Evolutionary conservation across 2,329 filamentous ascomycete species (phyloP).

Genomic region (Phoma sp.): DNA sequence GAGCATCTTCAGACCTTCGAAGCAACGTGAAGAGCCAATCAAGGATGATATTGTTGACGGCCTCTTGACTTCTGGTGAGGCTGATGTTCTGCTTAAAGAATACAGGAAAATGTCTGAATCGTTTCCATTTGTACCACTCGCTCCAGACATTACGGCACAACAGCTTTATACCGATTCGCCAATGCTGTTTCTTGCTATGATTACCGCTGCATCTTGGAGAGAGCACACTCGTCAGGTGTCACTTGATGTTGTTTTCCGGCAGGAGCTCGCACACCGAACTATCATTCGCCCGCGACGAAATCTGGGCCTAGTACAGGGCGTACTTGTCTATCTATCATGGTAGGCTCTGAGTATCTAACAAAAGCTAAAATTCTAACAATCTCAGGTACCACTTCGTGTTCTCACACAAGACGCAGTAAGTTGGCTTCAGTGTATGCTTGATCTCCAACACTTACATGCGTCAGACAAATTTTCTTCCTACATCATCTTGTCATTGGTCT

Average conservation of each 20-base stretch:
- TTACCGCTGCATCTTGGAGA: slow-evolving; percentile 37
- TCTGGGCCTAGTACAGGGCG: slow-evolving; percentile 39
- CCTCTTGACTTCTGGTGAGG: slow-evolving; percentile 31
- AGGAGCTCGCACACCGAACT: slow-evolving; percentile 41
- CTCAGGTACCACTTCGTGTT: slow-evolving; percentile 45
- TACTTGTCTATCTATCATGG: slow-evolving; percentile 44
- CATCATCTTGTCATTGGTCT: slow-evolving; percentile 41
- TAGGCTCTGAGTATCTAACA: slow-evolving; percentile 8
- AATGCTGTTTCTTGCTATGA: slow-evolving; percentile 42
- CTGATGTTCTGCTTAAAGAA: slow-evolving; percentile 32
- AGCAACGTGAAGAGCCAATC: slow-evolving; percentile 29
- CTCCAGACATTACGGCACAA: slow-evolving; percentile 16
- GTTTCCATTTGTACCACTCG: slow-evolving; percentile 41
- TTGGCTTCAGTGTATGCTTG: not conserved
- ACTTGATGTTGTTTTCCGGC: slow-evolving; percentile 37
- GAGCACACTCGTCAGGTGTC: slow-evolving; percentile 33
- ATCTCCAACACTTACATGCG: not conserved
- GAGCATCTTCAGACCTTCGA: slow-evolving; percentile 23
- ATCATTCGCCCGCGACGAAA: slow-evolving; percentile 37
- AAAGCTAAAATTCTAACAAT: slow-evolving; percentile 5
- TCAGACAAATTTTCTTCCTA: slow-evolving; percentile 33
- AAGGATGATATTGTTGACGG: slow-evolving; percentile 26
- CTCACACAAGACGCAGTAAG: slow-evolving; percentile 44
- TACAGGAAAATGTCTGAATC: slow-evolving; percentile 38
- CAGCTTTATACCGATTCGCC: slow-evolving; percentile 33